These are phyloP conservation scores for Cynara cardunculus DNA, from an alignment of 129 eudicot genomes.

Conservation along the genomic window DNA sequence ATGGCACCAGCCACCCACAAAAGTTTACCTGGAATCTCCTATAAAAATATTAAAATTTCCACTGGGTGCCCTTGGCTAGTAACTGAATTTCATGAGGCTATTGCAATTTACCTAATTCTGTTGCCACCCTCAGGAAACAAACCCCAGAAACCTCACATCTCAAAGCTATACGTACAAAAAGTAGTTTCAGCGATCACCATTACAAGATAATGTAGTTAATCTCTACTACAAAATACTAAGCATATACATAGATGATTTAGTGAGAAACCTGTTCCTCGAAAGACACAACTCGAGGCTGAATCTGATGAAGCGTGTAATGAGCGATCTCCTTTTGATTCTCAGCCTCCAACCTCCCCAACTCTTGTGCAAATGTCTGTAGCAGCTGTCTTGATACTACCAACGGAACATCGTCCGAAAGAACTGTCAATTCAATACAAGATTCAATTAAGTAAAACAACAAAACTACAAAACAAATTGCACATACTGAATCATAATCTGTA, in stretches of 20 bases:
- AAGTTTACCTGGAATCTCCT: not conserved
- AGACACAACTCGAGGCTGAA: conserved; percentile 95
- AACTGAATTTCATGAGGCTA: not conserved
- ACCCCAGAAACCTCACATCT: conserved; percentile 5
- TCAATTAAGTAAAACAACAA: not conserved
- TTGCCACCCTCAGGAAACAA: not conserved
- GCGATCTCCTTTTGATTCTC: conserved; percentile 91
- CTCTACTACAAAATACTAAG: not conserved
- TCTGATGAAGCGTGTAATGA: conserved; percentile 83
- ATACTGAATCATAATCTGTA: not conserved
- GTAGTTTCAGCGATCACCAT: not conserved
- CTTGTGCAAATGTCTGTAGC: conserved; percentile 88
- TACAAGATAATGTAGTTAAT: not conserved
- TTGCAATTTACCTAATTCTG: not conserved
- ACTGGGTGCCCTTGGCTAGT: not conserved
- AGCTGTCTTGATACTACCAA: conserved; percentile 90
- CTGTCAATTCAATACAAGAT: conserved; percentile 31
- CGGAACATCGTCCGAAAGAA: conserved; percentile 89
- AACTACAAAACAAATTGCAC: not conserved
- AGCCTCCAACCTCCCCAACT: conserved; percentile 73
- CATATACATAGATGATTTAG: not conserved
- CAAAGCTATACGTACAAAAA: not conserved
- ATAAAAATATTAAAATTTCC: not conserved
- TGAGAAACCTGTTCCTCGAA: conserved; percentile 84
- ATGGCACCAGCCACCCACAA: not conserved